Evolutionary conservation across 495 filamentous ascomycete genomes (phyloP), one percentile per base, ranked within the genome.

Genomic region (Penicillium diatomitis): DNA sequence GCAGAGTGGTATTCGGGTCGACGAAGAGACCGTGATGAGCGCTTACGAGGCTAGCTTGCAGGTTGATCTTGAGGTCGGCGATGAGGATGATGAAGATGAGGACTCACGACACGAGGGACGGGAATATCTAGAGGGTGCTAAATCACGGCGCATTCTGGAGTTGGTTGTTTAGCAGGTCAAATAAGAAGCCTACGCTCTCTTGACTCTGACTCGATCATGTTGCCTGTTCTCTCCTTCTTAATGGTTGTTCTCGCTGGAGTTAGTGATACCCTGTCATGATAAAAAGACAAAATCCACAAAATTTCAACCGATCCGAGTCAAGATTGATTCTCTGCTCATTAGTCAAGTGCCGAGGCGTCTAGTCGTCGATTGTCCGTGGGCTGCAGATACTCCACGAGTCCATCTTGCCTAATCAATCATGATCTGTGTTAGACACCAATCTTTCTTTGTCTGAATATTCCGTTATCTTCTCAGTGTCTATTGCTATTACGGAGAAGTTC

Each of bases 11-110:
- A 67, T 89, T 27, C 76, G 83, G 30, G 90, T 98, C 33, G 94
- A 97, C 62, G 91, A 97, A 69, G 90, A 94, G 29, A 89, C 88
- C 65, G 83, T 97, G 9, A 84, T 80, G 58, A 79, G 69, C 47
- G 87, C 84, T 4, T 97, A 98, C 63, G 81, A 87, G 34, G 86
- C 82, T 49, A 82, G 82, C 12, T 65, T 90, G 8, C 83, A 90
- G 69, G 75, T 85, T 59, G 84, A 86, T 46, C 61, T 84, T 38
- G 74, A 82, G 38, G 63, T 73, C 6, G 79, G 76, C 3, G 76
- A 68, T 47, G 68, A 70, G 35, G 68, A 68, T 6, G 62, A 74
- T 29, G 65, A 50, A 41, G 62, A 59, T 40, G 70, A 72, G 31
- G 71, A 73, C 29, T 58, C 57, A 28, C 57, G 54, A 30, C 59